Evolutionary conservation across 352 stramenopile genomes (phyloP).

Genomic region (Pythium guiyangense): DNA sequence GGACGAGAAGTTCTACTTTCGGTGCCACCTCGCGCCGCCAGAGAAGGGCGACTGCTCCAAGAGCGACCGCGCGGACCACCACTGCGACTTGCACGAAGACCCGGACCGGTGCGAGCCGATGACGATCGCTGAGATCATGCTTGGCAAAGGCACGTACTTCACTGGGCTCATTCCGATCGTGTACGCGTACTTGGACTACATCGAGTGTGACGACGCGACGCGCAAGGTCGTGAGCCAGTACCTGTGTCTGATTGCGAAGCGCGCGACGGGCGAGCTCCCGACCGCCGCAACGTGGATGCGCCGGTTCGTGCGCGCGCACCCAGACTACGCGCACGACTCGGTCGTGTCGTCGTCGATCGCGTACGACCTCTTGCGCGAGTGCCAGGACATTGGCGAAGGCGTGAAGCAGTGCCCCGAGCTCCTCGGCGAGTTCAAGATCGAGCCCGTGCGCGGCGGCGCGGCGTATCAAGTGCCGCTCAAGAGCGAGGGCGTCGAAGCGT

Average conservation of each 20-base stretch:
- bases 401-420: constrained; percentile 90
- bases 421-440: constrained; percentile 87
- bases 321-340: constrained; percentile 95
- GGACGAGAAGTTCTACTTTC: constrained; percentile 98
- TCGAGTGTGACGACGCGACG: constrained; percentile 94
- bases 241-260: constrained; percentile 91
- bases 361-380: constrained; percentile 94
- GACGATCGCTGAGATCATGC: constrained; percentile 97
- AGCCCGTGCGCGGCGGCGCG: no score
- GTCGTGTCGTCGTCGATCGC: constrained; percentile 76
- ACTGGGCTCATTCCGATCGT: constrained; percentile 95
- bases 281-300: constrained; percentile 97
- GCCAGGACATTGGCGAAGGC: constrained; percentile 95
- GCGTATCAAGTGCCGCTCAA: no score
- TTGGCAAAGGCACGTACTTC: constrained; percentile 95
- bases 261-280: constrained; percentile 93
- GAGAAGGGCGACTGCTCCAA: constrained; percentile 62
- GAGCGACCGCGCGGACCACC: constrained; percentile 5
- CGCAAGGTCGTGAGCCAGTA: constrained; percentile 67
- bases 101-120: constrained; percentile 90
- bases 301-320: constrained; percentile 93
- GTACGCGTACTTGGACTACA: constrained; percentile 97
- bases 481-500: constrained; percentile 64
- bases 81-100: constrained; percentile 58
- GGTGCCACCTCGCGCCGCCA: constrained; percentile 91